Conservation (phyloP, 75 land plant genomes). For the Picea glauca region DNA sequence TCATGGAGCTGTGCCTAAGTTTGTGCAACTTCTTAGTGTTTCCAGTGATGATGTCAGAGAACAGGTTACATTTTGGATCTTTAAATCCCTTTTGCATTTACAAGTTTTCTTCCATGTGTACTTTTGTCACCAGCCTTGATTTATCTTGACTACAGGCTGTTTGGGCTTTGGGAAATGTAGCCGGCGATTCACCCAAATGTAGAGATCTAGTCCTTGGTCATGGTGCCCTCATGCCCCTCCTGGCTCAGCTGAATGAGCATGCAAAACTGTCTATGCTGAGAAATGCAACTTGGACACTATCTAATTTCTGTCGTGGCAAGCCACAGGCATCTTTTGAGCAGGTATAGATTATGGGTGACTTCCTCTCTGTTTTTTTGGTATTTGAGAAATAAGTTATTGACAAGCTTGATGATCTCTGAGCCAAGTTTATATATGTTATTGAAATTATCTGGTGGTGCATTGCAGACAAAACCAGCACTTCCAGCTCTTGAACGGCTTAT, state of each 20-base stretch:
- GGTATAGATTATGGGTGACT: slow-evolving; percentile 20
- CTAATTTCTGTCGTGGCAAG: slow-evolving; percentile 91
- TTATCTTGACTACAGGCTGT: slow-evolving; percentile 31
- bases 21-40: slow-evolving; percentile 55
- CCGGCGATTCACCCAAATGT: slow-evolving; percentile 78
- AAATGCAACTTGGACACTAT: slow-evolving; percentile 92
- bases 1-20: slow-evolving; percentile 59
- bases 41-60: slow-evolving; percentile 76
- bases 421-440: neutral
- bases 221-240: slow-evolving; percentile 76
- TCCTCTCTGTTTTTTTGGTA: no score
- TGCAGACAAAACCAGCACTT: slow-evolving; percentile 67
- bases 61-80: slow-evolving; percentile 15
- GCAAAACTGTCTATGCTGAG: slow-evolving; percentile 84
- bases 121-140: no score
- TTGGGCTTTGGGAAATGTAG: slow-evolving; percentile 88
- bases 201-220: slow-evolving; percentile 66
- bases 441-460: neutral
- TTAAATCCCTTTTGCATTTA: no score
- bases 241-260: slow-evolving; percentile 68
- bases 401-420: no score
- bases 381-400: no score
- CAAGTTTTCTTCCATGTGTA: no score
- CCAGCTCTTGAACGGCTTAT: slow-evolving; percentile 64
- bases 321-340: slow-evolving; percentile 87